These are phyloP conservation scores for Elongisporangium senticosum DNA, from an alignment of 352 stramenopile genomes.

Conservation along the genomic window DNA sequence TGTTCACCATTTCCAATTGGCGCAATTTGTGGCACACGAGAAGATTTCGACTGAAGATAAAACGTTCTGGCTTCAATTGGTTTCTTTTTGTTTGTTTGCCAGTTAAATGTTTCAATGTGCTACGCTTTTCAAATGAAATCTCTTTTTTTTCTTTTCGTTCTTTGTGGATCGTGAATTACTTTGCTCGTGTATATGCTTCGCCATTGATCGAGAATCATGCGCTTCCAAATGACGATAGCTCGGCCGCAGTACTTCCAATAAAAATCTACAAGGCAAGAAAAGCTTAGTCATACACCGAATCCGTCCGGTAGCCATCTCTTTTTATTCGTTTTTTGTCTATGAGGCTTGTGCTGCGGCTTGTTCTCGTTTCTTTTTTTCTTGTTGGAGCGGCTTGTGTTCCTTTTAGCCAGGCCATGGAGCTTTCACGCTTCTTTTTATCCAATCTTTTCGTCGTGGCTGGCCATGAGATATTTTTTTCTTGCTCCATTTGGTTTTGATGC, in stretches of 20 bases:
- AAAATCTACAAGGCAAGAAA: neutral
- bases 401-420: neutral
- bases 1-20: conserved; percentile 18
- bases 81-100: conserved; percentile 63
- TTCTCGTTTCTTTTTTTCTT: conserved; percentile 13
- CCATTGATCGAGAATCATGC: neutral
- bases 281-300: neutral
- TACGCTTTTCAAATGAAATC: neutral
- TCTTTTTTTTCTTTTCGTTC: neutral
- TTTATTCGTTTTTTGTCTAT: conserved; percentile 7
- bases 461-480: neutral
- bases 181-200: neutral
- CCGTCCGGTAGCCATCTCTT: neutral
- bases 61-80: conserved; percentile 49
- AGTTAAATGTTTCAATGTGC: conserved; percentile 14
- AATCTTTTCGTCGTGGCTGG: neutral
- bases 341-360: conserved; percentile 4
- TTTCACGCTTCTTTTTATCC: neutral
- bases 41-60: conserved; percentile 28
- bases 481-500: too few species aligned
- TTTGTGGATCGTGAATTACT: neutral
- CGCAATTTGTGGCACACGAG: conserved; percentile 24
- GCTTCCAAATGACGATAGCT: neutral
- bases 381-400: neutral
- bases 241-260: neutral